phyloP scores from a whole-genome alignment of 768 basidiomycete species.

The Tulasnella sp. region DNA sequence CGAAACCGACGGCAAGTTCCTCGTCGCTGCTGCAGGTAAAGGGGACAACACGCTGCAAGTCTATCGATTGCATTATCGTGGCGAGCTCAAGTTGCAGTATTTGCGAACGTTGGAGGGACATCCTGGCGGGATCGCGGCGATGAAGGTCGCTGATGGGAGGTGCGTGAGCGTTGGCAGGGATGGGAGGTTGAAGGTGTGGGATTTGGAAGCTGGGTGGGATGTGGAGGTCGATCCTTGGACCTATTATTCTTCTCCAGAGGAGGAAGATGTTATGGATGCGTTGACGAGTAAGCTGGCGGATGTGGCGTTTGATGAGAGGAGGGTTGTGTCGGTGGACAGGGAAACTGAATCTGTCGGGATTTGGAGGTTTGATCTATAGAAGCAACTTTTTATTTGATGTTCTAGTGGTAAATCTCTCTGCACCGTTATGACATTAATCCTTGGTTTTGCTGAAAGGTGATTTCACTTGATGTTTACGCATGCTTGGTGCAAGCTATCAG shows the following conservation, averaged over 20 bases:
- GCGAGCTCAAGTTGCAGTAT: conserved; percentile 52
- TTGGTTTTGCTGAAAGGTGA: not conserved
- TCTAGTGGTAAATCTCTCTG: not conserved
- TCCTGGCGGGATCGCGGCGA: conserved; percentile 56
- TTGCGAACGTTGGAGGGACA: conserved; percentile 70
- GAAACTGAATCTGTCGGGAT: not conserved
- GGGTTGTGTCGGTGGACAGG: not conserved
- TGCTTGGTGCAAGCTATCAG: not conserved
- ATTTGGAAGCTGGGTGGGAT: conserved; percentile 57
- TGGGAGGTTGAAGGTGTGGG: conserved; percentile 82
- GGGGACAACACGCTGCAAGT: conserved; percentile 50
- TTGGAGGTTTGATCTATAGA: conserved; percentile 25
- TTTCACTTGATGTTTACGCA: not conserved
- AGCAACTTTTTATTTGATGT: not conserved
- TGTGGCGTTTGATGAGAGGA: conserved; percentile 23
- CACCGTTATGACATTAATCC: not conserved
- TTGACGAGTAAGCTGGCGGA: not conserved
- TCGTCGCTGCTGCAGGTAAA: conserved; percentile 61
- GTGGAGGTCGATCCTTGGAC: conserved; percentile 29
- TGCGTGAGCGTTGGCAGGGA: conserved; percentile 70
- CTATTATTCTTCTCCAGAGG: not conserved
- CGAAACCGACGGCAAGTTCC: conserved; percentile 84
- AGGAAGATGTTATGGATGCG: not conserved
- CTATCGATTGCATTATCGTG: conserved; percentile 66
- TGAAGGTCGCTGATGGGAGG: conserved; percentile 74